Conservation (phyloP, 371 early-diverging fungal species). For the Haplosporangium sp. region DNA sequence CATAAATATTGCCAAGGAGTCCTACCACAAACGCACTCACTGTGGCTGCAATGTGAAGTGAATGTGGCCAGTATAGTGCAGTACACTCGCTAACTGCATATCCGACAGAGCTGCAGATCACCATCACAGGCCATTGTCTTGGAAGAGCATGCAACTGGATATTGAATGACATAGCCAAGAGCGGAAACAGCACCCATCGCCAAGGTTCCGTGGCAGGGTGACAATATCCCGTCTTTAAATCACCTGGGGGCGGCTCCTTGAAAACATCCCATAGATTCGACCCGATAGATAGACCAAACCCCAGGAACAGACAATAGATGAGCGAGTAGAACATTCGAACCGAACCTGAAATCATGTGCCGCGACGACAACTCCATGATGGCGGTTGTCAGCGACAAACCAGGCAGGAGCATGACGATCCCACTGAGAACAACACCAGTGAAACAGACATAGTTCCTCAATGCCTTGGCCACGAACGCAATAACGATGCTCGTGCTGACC, state of each 20-base stretch:
- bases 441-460: constrained; percentile 60
- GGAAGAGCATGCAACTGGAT: constrained; percentile 49
- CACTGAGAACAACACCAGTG: constrained; percentile 62
- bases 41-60: constrained; percentile 57
- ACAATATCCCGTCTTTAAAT: constrained; percentile 33
- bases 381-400: constrained; percentile 69
- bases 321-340: constrained; percentile 75
- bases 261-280: constrained; percentile 57
- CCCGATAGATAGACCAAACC: constrained; percentile 75
- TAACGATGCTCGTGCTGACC: constrained; percentile 63
- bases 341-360: constrained; percentile 78
- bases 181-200: constrained; percentile 43
- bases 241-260: constrained; percentile 27
- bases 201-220: constrained; percentile 45
- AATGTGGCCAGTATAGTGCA: constrained; percentile 33
- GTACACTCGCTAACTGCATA: constrained; percentile 34
- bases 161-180: constrained; percentile 39
- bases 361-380: constrained; percentile 76
- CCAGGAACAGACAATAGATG: constrained; percentile 70
- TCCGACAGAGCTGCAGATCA: constrained; percentile 41
- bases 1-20: constrained; percentile 64
- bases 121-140: constrained; percentile 53
- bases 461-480: constrained; percentile 63
- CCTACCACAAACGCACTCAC: constrained; percentile 70
- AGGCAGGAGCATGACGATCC: constrained; percentile 65